Evolutionary conservation across 2,329 filamentous ascomycete species (phyloP).

Genomic region (Conoideocrella luteorostrata): DNA sequence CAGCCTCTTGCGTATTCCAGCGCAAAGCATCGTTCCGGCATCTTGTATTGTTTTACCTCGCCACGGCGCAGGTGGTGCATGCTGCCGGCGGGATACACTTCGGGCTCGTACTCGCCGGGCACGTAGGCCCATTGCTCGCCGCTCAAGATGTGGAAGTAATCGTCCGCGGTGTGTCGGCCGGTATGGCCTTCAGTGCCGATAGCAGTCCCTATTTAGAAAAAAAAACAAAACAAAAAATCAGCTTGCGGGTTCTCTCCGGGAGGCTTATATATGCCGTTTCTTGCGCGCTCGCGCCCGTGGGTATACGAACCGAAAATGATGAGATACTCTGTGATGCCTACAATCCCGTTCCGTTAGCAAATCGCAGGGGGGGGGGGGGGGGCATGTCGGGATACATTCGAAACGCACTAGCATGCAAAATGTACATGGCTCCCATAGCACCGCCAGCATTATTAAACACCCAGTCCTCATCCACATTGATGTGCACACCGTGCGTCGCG

Average conservation of each 20-base stretch:
- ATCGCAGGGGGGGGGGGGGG: neutral
- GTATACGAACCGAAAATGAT: slow-evolving; percentile 69
- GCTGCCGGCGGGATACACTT: slow-evolving; percentile 62
- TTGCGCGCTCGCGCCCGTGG: neutral
- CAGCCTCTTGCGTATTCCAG: slow-evolving; percentile 80
- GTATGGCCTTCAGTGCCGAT: slow-evolving; percentile 83
- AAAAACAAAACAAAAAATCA: neutral
- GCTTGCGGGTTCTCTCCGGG: too few species aligned
- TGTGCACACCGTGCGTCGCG: slow-evolving; percentile 40
- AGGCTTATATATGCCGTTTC: too few species aligned
- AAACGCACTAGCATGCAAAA: slow-evolving; percentile 72
- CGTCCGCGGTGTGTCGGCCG: slow-evolving; percentile 83
- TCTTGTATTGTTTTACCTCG: slow-evolving; percentile 74
- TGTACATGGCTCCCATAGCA: slow-evolving; percentile 87
- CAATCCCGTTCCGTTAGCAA: slow-evolving; percentile 5
- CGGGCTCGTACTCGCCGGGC: slow-evolving; percentile 58
- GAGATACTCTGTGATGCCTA: slow-evolving; percentile 77
- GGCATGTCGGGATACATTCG: too few species aligned
- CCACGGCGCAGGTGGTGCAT: slow-evolving; percentile 69
- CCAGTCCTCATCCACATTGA: slow-evolving; percentile 75
- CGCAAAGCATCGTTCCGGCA: slow-evolving; percentile 70
- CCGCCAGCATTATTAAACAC: slow-evolving; percentile 89
- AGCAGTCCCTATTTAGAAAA: slow-evolving; percentile 48
- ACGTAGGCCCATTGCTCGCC: slow-evolving; percentile 73
- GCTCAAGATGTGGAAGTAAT: slow-evolving; percentile 87